A percentile compares a stretch with the other conserved stretches of the same genome.
Evolutionary conservation across 2,329 filamentous ascomycete genomes (phyloP).

Genomic region (Colletotrichum horii): DNA sequence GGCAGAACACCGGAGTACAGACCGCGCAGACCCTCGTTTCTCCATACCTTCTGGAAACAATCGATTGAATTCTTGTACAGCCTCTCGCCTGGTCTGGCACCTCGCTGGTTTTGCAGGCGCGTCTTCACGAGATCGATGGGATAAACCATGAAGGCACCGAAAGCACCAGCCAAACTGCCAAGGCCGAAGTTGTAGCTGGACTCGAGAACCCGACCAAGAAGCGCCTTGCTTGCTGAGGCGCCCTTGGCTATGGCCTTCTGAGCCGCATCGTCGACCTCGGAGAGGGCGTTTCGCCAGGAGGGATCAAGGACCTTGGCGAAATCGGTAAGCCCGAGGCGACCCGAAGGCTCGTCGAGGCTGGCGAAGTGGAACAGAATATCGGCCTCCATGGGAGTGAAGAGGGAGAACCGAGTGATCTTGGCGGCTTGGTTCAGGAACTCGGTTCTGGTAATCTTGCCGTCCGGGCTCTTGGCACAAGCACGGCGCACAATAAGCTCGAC

Average conservation of each 20-base stretch:
- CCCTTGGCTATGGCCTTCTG: conserved; percentile 43
- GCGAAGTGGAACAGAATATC: conserved; percentile 99
- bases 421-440: conserved; percentile 96
- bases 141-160: conserved; percentile 99
- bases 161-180: conserved; percentile 90
- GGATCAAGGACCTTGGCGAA: conserved; percentile 96
- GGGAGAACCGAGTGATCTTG: conserved; percentile 87
- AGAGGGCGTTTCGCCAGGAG: conserved; percentile 76
- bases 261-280: conserved; percentile 52
- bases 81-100: conserved; percentile 79
- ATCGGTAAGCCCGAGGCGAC: conserved; percentile 79
- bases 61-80: conserved; percentile 98
- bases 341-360: conserved; percentile 87
- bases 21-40: conserved; percentile 88
- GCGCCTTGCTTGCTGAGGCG: conserved; percentile 46
- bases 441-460: conserved; percentile 91
- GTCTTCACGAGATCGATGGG: conserved; percentile 99
- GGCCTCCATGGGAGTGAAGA: conserved; percentile 98
- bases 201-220: conserved; percentile 71
- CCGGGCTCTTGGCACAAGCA: conserved; percentile 80
- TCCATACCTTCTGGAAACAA: conserved; percentile 90
- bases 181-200: conserved; percentile 90
- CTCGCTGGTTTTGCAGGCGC: conserved; percentile 95
- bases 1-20: conserved; percentile 95
- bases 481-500: conserved; percentile 92